Conservation (phyloP, 2,329 filamentous ascomycete species). For the Ascocoryne sarcoides region DNA sequence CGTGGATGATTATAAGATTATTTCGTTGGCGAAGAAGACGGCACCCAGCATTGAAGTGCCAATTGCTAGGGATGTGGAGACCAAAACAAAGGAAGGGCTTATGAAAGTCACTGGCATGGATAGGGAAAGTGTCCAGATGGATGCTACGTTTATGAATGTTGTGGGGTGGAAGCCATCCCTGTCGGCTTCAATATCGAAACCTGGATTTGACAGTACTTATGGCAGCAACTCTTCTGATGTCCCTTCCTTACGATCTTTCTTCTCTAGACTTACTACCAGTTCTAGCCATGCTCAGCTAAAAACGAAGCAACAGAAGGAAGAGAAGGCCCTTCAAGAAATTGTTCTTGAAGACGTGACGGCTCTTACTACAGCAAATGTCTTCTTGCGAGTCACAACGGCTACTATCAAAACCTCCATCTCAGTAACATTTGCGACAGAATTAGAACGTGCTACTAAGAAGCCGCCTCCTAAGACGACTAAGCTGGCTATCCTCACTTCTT, state of each 20-base stretch:
- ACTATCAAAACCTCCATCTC: conserved; percentile 69
- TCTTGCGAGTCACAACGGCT: conserved; percentile 80
- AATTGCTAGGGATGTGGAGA: conserved; percentile 72
- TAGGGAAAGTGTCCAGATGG: conserved; percentile 82
- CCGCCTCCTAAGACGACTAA: conserved; percentile 82
- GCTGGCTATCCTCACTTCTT: conserved; percentile 81
- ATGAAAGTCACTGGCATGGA: conserved; percentile 82
- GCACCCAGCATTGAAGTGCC: conserved; percentile 65
- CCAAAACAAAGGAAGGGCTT: conserved; percentile 73
- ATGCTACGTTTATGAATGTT: conserved; percentile 80
- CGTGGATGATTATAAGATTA: conserved; percentile 77
- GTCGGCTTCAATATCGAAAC: conserved; percentile 24
- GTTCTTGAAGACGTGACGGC: conserved; percentile 65
- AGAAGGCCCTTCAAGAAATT: conserved; percentile 51
- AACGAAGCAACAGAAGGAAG: conserved; percentile 51
- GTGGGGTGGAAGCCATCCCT: conserved; percentile 72
- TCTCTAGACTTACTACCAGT: conserved; percentile 61
- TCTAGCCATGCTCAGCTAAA: conserved; percentile 41
- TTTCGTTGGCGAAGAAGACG: conserved; percentile 74
- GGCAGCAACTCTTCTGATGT: conserved; percentile 40
- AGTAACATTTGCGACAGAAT: conserved; percentile 66
- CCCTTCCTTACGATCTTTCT: conserved; percentile 68
- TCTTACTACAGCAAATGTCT: conserved; percentile 68
- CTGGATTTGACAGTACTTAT: conserved; percentile 30
- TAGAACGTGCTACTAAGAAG: conserved; percentile 95